A percentile compares a stretch with the other conserved stretches of the same genome.
These are phyloP conservation scores for Trichoderma aggressivum DNA, from an alignment of 2,329 filamentous ascomycete genomes.

Conservation along the genomic window DNA sequence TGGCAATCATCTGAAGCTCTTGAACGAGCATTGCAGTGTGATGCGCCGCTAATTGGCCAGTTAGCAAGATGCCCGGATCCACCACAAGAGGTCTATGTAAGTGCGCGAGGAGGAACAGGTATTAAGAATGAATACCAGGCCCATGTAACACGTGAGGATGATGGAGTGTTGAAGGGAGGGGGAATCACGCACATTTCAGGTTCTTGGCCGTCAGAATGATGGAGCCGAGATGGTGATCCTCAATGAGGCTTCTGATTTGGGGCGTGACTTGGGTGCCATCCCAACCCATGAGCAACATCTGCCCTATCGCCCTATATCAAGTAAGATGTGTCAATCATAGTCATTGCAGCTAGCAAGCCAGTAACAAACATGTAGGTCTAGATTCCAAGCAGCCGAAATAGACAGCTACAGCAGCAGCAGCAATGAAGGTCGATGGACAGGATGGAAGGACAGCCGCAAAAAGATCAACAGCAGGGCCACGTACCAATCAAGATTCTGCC, in stretches of 20 bases:
- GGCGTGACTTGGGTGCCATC: slow-evolving; percentile 81
- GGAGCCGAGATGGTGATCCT: slow-evolving; percentile 82
- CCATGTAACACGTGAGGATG: background rate
- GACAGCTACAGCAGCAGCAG: background rate
- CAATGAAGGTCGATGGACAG: background rate
- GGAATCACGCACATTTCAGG: slow-evolving; percentile 64
- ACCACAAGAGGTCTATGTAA: slow-evolving; percentile 7
- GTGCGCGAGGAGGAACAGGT: background rate
- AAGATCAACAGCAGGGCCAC: slow-evolving; percentile 30
- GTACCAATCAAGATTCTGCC: slow-evolving; percentile 75
- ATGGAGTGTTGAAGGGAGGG: background rate
- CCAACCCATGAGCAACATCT: slow-evolving; percentile 81
- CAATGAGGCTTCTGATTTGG: slow-evolving; percentile 76
- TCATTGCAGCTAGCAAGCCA: slow-evolving; percentile 2
- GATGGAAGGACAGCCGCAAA: background rate
- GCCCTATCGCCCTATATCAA: slow-evolving; percentile 61
- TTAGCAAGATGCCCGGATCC: slow-evolving; percentile 11
- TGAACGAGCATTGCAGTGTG: slow-evolving; percentile 85
- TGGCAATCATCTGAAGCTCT: slow-evolving; percentile 88
- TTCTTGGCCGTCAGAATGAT: slow-evolving; percentile 83
- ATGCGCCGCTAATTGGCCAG: slow-evolving; percentile 66
- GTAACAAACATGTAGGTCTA: background rate
- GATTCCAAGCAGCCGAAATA: background rate
- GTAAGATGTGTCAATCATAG: slow-evolving; percentile 27
- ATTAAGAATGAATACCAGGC: background rate